Base-by-base conservation (phyloP, 106 monocot species). In the Apostasia ramifera region DNA sequence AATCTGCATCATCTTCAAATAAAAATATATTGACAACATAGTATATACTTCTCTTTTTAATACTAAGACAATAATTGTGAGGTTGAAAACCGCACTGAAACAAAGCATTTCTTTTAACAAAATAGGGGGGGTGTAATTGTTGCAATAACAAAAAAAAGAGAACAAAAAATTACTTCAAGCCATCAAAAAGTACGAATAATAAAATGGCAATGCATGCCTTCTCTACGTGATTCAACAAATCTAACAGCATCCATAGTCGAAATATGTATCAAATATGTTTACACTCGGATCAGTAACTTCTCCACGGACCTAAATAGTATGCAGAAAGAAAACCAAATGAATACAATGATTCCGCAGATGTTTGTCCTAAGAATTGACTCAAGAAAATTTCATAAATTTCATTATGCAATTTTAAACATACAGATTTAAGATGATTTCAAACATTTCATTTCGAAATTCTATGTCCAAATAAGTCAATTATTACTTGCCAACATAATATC, bases 91-190 rank as follows among this genome's bases (percentile, higher is more conserved):
- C 95, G 60, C 95, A 92, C 73, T 87, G 83, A 81, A 97, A 97
- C 73, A 97, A 78, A 55, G 95, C 77, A 69, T 97, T 97, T 66
- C 95, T 89, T 52, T 97, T 97, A 9, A 97, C 75, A 59, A 92
- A 80, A 80, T 92, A 76, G 77, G 92, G 95, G 95, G 57, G 95
- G 95, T 61, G 95, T 97, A 41, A 97, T 89, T 0, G 95, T 97
- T 60, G 95, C 95, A 60, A 89, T 89, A 66, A 97, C 73, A 68
- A 53, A 77, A 3, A 13, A 51, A 40, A 11, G 26, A 66, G 46
- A 49, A 59, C 45, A 38, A 53, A 42, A 42, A 43, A 2, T 13
- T 42, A 5, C 47, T 8, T 26, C 9, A 5, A 8, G 44, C 40
- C 37, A 60, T 43, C 11, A 4, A 45, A 67, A 26, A 47, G 11